Conservation (phyloP, 305 asterid species). For the Rubia balearica region DNA sequence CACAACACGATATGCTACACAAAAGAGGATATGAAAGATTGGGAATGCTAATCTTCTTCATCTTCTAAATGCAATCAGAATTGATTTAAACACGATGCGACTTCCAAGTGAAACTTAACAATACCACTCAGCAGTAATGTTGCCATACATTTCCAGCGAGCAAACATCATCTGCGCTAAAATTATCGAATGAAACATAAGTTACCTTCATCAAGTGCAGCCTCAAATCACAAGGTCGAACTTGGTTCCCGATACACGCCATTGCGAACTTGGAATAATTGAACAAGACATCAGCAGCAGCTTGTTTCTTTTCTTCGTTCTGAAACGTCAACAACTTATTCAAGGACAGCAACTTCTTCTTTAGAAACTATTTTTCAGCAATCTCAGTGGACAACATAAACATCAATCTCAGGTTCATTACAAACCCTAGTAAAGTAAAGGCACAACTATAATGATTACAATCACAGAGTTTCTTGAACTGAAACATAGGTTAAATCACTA, state of each 20-base stretch:
- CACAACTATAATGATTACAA: not conserved
- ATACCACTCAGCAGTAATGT: not conserved
- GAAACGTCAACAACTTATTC: slow-evolving; percentile 6
- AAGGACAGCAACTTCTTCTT: not conserved
- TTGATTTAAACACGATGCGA: not conserved
- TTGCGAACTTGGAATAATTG: slow-evolving; percentile 73
- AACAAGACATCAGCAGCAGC: slow-evolving; percentile 91
- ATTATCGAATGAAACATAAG: not conserved
- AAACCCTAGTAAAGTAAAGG: not conserved
- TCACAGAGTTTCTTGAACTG: not conserved
- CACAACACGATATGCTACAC: not conserved
- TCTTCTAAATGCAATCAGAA: not conserved
- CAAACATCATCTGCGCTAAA: not conserved
- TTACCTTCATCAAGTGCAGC: slow-evolving; percentile 94
- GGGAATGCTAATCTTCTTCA: not conserved
- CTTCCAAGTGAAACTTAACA: not conserved
- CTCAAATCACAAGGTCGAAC: slow-evolving; percentile 88
- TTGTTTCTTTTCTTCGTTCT: slow-evolving; percentile 84
- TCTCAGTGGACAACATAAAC: not conserved
- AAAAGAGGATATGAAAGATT: not conserved
- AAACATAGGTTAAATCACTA: not conserved
- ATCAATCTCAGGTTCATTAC: not conserved
- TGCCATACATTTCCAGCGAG: not conserved
- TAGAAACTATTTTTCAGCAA: not conserved
- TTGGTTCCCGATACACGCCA: slow-evolving; percentile 77